A percentile compares a stretch with the other conserved stretches of the same genome.
These are phyloP conservation scores for Cochlearia excelsa DNA, from an alignment of 345 rosid genomes.

Conservation along the genomic window DNA sequence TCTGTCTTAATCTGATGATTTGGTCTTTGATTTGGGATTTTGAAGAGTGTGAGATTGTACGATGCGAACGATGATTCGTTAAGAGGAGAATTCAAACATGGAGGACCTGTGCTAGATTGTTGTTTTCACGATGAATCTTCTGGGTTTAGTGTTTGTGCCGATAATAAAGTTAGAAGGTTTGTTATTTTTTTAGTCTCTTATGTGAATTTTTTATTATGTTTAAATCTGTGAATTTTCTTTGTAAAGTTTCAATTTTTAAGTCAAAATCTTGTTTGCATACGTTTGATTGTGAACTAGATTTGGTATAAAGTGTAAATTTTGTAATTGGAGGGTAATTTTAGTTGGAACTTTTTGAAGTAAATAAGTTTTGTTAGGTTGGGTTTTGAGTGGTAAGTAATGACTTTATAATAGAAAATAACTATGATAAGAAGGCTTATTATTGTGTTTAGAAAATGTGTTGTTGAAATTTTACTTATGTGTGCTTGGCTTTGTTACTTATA, in stretches of 20 bases:
- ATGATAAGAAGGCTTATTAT: background rate
- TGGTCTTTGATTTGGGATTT: background rate
- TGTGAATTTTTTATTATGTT: background rate
- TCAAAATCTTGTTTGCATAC: no score
- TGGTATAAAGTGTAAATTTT: no score
- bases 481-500: constrained; percentile 7
- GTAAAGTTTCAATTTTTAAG: background rate
- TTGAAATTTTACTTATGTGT: background rate
- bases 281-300: no score
- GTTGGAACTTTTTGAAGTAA: no score
- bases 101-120: constrained; percentile 91
- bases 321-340: no score
- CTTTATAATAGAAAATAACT: background rate
- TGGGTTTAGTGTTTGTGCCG: constrained; percentile 83
- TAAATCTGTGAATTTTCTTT: background rate
- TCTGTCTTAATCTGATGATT: background rate
- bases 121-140: constrained; percentile 98
- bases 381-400: background rate
- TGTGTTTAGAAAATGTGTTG: background rate
- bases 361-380: no score
- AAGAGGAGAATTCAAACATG: constrained; percentile 90
- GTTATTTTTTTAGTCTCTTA: background rate
- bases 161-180: constrained; percentile 70
- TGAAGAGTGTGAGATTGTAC: constrained; percentile 69
- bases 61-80: constrained; percentile 71